A percentile compares a stretch with the other conserved stretches of the same genome.
Conservation (phyloP, 495 filamentous ascomycete species). For the Tirmania nivea region DNA sequence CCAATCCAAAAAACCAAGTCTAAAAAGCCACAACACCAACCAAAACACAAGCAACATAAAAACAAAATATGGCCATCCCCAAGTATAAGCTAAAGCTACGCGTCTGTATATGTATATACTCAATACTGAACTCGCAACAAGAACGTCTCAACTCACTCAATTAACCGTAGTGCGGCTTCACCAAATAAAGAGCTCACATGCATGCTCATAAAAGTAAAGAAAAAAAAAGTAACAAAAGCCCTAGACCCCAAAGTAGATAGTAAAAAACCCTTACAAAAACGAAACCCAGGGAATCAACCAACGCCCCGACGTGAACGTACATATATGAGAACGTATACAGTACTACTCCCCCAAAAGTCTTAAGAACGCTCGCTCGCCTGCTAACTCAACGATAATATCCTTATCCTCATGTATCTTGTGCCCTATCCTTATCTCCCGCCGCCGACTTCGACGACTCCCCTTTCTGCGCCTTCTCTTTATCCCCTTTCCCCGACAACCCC, state of each 20-base stretch:
- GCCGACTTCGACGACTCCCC: not conserved
- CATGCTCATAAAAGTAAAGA: no score
- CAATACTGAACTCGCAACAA: no score
- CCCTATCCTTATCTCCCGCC: not conserved
- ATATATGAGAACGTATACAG: no score
- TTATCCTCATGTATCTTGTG: not conserved
- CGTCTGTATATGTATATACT: no score
- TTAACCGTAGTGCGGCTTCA: not conserved
- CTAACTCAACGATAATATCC: not conserved
- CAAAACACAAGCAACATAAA: not conserved
- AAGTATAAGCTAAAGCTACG: no score
- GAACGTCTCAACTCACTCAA: no score
- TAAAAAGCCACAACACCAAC: not conserved
- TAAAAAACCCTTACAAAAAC: not conserved
- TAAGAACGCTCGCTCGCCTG: not conserved
- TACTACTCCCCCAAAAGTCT: not conserved
- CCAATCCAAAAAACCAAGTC: not conserved
- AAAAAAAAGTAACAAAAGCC: not conserved
- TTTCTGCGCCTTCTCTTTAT: conserved; percentile 7
- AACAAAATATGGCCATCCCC: not conserved
- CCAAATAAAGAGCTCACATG: not conserved
- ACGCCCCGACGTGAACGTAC: no score
- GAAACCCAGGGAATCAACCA: not conserved
- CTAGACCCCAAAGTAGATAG: not conserved
- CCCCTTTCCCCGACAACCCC: no score